These are phyloP conservation scores for Acacia concinna DNA, from an alignment of 331 rosid species.

Conservation along the genomic window DNA sequence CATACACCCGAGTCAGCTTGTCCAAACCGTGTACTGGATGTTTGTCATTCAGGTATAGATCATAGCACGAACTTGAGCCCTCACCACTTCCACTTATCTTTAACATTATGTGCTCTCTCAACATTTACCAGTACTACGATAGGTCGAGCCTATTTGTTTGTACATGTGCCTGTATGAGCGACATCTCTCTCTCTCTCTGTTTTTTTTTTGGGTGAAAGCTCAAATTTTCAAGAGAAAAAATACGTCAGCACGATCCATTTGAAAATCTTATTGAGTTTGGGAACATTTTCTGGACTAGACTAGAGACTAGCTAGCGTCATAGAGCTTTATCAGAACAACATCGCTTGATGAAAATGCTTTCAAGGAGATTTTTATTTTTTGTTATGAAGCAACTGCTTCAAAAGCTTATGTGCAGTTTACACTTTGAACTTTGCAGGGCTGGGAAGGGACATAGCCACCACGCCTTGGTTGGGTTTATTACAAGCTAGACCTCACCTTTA, in stretches of 20 bases:
- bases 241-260: not conserved
- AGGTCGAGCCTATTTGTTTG: constrained; percentile 4
- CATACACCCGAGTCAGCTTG: constrained; percentile 38
- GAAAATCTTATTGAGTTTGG: not conserved
- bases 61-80: constrained; percentile 19
- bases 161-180: not conserved
- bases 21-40: constrained; percentile 15
- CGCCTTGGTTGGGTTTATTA: not conserved
- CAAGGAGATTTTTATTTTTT: not conserved
- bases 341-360: not conserved
- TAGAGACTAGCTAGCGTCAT: not conserved
- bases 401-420: not conserved
- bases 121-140: not conserved
- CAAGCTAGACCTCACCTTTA: not conserved
- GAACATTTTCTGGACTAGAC: not conserved
- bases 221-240: not conserved
- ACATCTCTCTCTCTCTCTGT: not conserved
- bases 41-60: constrained; percentile 15
- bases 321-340: not conserved
- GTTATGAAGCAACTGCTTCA: not conserved
- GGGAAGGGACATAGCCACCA: constrained; percentile 1
- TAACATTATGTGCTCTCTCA: not conserved
- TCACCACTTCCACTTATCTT: constrained; percentile 16
- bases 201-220: not conserved
- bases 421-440: not conserved